phyloP scores from a whole-genome alignment of 1,284 basidiomycete species.

The Cutaneotrichosporon sp. region DNA sequence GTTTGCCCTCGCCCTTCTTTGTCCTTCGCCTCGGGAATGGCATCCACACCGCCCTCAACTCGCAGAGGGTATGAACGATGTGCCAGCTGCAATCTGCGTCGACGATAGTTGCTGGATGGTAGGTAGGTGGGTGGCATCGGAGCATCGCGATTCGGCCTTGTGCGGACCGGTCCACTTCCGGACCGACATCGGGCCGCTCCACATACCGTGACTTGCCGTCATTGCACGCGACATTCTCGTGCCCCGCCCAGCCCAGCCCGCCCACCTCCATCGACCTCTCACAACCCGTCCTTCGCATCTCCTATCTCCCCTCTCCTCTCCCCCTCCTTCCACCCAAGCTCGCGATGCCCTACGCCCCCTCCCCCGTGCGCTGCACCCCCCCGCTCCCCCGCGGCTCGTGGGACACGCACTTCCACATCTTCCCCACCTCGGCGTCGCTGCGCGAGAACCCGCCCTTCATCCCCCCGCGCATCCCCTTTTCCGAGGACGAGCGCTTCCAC shows the following conservation, averaged over 20 bases:
- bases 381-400: conserved; percentile 8
- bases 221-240: not conserved
- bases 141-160: no score
- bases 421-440: not conserved
- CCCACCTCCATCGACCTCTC: not conserved
- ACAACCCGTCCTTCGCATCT: not conserved
- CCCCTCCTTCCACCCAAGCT: no score
- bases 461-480: conserved; percentile 4
- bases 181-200: not conserved
- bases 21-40: no score
- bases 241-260: no score
- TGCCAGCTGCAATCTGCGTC: no score
- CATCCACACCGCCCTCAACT: no score
- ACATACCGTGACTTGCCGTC: not conserved
- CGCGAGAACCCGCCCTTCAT: not conserved
- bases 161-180: not conserved
- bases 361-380: not conserved
- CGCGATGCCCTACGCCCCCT: not conserved
- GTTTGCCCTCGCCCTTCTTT: no score
- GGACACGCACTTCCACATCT: conserved; percentile 25
- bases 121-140: no score
- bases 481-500: conserved; percentile 4
- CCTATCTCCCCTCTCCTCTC: not conserved
- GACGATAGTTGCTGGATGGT: no score
- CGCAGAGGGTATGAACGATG: no score